Evolutionary conservation across 331 rosid species (phyloP).

Genomic region (Malus hybrid): DNA sequence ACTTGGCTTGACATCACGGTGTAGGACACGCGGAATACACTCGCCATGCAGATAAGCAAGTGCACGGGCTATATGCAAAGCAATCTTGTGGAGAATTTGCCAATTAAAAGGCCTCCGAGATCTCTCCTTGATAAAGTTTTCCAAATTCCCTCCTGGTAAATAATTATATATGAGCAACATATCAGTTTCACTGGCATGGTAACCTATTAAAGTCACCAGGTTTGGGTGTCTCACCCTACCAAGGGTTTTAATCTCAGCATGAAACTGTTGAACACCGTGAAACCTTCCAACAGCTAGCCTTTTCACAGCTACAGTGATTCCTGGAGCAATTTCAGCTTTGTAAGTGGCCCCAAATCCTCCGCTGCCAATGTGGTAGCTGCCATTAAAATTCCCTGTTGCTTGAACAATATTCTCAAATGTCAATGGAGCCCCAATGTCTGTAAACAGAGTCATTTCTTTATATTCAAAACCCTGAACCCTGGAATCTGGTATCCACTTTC

Average conservation of each 20-base stretch:
- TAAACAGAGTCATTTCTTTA: conserved; percentile 29
- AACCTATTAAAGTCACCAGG: conserved; percentile 45
- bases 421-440: conserved; percentile 29
- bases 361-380: conserved; percentile 30
- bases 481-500: conserved; percentile 35
- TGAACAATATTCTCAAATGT: conserved; percentile 33
- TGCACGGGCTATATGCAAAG: conserved; percentile 39
- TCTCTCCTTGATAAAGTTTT: conserved; percentile 36
- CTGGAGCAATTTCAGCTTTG: conserved; percentile 38
- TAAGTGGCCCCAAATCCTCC: conserved; percentile 50
- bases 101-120: conserved; percentile 22
- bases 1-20: conserved; percentile 51
- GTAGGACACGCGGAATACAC: conserved; percentile 42
- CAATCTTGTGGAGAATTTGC: conserved; percentile 41
- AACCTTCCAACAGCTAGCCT: conserved; percentile 44
- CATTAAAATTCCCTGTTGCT: conserved; percentile 39
- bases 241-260: conserved; percentile 42
- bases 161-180: conserved; percentile 50
- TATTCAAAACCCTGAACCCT: conserved; percentile 30
- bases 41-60: conserved; percentile 46
- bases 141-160: conserved; percentile 45
- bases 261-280: conserved; percentile 42
- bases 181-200: conserved; percentile 41
- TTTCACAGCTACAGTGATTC: conserved; percentile 34
- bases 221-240: conserved; percentile 38